phyloP scores from a whole-genome alignment of 2,329 filamentous ascomycete genomes.

The Teratosphaeria gauchensis region DNA sequence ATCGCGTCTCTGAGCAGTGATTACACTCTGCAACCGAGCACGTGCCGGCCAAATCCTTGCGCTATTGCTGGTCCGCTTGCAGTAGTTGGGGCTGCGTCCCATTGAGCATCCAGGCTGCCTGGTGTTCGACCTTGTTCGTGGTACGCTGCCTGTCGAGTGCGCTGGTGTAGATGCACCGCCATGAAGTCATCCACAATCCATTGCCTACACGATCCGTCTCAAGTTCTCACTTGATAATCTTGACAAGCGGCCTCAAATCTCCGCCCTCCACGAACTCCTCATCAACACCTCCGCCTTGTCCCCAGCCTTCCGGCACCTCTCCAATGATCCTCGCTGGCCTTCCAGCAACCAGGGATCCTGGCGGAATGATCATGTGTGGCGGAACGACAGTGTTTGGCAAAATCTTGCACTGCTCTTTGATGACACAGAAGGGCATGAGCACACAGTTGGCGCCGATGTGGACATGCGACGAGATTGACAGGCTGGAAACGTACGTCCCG shows the following conservation, averaged over 20 bases:
- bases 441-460: conserved; percentile 69
- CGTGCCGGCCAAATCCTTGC: no score
- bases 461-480: conserved; percentile 74
- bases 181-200: neutral
- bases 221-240: conserved; percentile 32
- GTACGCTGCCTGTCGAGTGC: neutral
- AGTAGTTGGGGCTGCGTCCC: no score
- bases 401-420: conserved; percentile 88
- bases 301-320: conserved; percentile 63
- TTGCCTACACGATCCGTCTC: neutral
- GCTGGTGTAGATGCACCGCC: neutral
- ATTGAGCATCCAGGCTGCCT: no score
- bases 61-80: no score
- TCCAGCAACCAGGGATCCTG: conserved; percentile 84
- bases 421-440: conserved; percentile 76
- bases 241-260: conserved; percentile 39
- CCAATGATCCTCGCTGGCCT: conserved; percentile 70
- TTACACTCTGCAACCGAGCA: no score
- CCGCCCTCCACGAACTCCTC: conserved; percentile 42
- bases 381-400: conserved; percentile 78
- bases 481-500: conserved; percentile 66
- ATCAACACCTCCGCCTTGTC: conserved; percentile 33
- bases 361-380: conserved; percentile 81
- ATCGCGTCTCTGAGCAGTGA: neutral
- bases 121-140: neutral